These are phyloP conservation scores for Darksidea phi DNA, from an alignment of 495 filamentous ascomycete species.

Conservation along the genomic window DNA sequence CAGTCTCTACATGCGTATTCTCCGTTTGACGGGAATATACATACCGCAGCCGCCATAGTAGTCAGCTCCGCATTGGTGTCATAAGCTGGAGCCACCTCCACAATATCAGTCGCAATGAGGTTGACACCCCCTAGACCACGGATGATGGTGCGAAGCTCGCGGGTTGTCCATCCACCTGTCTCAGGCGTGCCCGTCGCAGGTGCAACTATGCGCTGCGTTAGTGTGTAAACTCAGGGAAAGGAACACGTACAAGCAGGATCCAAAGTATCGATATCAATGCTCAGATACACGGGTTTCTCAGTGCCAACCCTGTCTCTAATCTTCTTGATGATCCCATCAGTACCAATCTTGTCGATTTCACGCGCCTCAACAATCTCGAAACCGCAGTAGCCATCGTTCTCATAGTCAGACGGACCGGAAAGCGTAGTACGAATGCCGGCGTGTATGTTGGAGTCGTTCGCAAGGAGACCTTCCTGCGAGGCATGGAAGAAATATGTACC, in stretches of 20 bases:
- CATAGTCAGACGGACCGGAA: slow-evolving; percentile 67
- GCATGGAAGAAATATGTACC: slow-evolving; percentile 79
- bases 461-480: slow-evolving; percentile 68
- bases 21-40: not conserved
- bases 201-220: slow-evolving; percentile 51
- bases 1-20: no score
- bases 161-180: slow-evolving; percentile 81
- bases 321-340: slow-evolving; percentile 67
- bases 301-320: slow-evolving; percentile 73
- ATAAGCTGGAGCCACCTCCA: slow-evolving; percentile 85
- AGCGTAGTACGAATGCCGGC: slow-evolving; percentile 81
- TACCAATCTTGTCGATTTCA: slow-evolving; percentile 75
- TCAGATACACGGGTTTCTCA: slow-evolving; percentile 73
- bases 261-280: slow-evolving; percentile 84
- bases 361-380: slow-evolving; percentile 79
- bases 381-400: slow-evolving; percentile 80
- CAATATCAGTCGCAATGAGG: slow-evolving; percentile 76
- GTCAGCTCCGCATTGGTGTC: slow-evolving; percentile 82
- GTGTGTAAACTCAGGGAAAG: not conserved
- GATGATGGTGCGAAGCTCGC: slow-evolving; percentile 72
- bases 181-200: slow-evolving; percentile 86
- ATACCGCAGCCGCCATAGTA: slow-evolving; percentile 71
- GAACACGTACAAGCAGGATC: slow-evolving; percentile 70
- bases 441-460: slow-evolving; percentile 81
- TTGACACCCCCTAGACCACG: slow-evolving; percentile 73